Evolutionary conservation across 1,284 basidiomycete species (phyloP).

Genomic region (Naganishia cerealis): DNA sequence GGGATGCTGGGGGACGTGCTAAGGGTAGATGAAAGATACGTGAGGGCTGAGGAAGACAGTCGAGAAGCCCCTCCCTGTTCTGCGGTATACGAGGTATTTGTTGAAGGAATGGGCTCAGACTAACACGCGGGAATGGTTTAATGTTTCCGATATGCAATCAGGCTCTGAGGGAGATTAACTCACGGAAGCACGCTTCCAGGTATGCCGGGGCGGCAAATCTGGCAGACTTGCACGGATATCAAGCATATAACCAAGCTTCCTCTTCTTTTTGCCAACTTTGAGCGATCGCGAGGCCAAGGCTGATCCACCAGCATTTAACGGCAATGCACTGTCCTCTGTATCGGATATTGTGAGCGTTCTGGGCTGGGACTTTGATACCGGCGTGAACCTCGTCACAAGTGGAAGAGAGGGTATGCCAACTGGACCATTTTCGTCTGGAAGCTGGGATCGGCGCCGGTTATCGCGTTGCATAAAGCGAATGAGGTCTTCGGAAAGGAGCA

Average conservation of each 20-base stretch:
- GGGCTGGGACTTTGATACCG: neutral
- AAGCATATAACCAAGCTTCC: constrained; percentile 26
- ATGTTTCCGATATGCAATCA: neutral
- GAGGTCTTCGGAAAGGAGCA: constrained; percentile 18
- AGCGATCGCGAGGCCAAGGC: neutral
- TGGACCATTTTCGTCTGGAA: neutral
- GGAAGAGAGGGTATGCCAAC: constrained; percentile 13
- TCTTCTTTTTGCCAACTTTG: constrained; percentile 22
- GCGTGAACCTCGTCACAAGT: neutral
- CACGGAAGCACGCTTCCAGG: constrained; percentile 23
- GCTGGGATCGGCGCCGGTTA: constrained; percentile 18
- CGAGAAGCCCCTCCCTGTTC: constrained; percentile 10
- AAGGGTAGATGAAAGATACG: constrained; percentile 20
- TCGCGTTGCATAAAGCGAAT: constrained; percentile 24
- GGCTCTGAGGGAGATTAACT: neutral
- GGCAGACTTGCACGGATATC: constrained; percentile 20
- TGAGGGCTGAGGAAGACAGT: constrained; percentile 15
- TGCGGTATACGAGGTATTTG: neutral
- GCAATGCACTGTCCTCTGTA: constrained; percentile 1
- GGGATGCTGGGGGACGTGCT: constrained; percentile 18
- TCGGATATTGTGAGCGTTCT: constrained; percentile 17
- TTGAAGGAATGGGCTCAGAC: constrained; percentile 8
- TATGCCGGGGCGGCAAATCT: constrained; percentile 22
- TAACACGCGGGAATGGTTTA: neutral
- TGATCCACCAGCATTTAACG: neutral